Base-by-base conservation (phyloP, 768 basidiomycete species). In the Boletus rubropictus region DNA sequence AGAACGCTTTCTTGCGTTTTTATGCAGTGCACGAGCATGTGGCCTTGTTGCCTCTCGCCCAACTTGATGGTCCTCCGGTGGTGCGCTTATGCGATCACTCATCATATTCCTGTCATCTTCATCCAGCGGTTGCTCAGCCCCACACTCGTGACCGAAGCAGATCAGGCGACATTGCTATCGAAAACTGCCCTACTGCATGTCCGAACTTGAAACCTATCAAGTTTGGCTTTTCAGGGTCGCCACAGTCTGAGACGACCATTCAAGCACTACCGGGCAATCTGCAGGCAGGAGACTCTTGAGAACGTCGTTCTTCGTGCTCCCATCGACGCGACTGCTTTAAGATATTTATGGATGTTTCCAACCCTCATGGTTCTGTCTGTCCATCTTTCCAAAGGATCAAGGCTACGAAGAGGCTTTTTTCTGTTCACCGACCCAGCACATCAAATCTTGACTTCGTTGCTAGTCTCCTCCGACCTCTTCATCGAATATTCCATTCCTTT, bases 111-210 rank as follows among this genome's bases (percentile, higher is more conserved):
- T 4, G 37, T 42, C 11, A 24, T 40, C 31, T 38, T 40, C 35
- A 46, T 57, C 18, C 51, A 44, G 22, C 48, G 15, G 15, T 33
- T 57, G 37, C 55, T 57, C 36, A 38, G 32, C 32, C 50, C 55
- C 18, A 28, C 48, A 1, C 55, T 57, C 17, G 34, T 49, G 18
- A 2, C 8, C 14, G 54, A 52, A 25, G 37, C 6, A 10, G 54
- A 57, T n/a, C 39, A 27, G 11, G 31, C 22, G 6, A 44, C 39
- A 25, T 5, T 52, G 1, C n/a, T 29, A 1, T 54, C 31, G 40
- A 58, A 2, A 37, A 10, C 29, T 58, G 40, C 12, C 44, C 46
- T n/a, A 27, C 29, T 8, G 8, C 35, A 0, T 49, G 51, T 38
- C 48, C 2, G 8, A 47, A 44, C 17, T 12, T 49, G 39, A 49